Percentiles rank a stretch among this genome's conserved stretches.
These are phyloP conservation scores for Ramaria sp. DNA, from an alignment of 768 basidiomycete genomes.

Conservation along the genomic window DNA sequence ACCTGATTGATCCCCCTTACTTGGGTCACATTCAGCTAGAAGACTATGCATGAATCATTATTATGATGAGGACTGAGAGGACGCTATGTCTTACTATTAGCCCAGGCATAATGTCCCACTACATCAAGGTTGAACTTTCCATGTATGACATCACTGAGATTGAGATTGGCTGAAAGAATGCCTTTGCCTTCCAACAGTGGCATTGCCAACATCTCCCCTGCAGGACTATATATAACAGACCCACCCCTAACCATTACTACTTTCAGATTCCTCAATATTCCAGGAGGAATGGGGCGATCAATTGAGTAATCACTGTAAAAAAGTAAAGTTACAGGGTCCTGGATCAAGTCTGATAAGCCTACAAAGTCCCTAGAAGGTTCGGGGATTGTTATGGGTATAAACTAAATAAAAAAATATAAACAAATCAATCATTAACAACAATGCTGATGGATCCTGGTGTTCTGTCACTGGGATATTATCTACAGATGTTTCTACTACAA, in stretches of 20 bases:
- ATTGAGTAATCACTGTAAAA: slow-evolving; percentile 44
- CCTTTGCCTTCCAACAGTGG: slow-evolving; percentile 44
- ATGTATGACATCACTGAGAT: slow-evolving; percentile 44
- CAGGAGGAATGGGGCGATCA: slow-evolving; percentile 32
- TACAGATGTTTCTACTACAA: too few relatives aligned
- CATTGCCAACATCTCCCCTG: slow-evolving; percentile 49
- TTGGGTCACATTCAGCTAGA: neutral
- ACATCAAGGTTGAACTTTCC: slow-evolving; percentile 56
- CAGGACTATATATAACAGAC: slow-evolving; percentile 47
- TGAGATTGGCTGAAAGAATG: slow-evolving; percentile 44
- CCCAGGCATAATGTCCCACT: slow-evolving; percentile 50
- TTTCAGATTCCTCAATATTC: slow-evolving; percentile 27
- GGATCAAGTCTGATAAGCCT: too few relatives aligned
- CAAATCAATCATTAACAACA: too few relatives aligned
- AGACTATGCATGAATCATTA: neutral
- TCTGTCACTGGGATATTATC: too few relatives aligned
- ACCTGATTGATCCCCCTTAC: neutral
- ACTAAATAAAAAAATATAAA: too few relatives aligned
- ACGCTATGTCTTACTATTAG: slow-evolving; percentile 35
- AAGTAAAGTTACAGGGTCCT: too few relatives aligned
- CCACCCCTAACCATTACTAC: slow-evolving; percentile 54
- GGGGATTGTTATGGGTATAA: too few relatives aligned
- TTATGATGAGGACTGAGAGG: neutral
- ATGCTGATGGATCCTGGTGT: too few relatives aligned
- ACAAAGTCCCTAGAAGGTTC: too few relatives aligned